Evolutionary conservation across 768 basidiomycete species (phyloP).

Genomic region (Royoungia palumana): DNA sequence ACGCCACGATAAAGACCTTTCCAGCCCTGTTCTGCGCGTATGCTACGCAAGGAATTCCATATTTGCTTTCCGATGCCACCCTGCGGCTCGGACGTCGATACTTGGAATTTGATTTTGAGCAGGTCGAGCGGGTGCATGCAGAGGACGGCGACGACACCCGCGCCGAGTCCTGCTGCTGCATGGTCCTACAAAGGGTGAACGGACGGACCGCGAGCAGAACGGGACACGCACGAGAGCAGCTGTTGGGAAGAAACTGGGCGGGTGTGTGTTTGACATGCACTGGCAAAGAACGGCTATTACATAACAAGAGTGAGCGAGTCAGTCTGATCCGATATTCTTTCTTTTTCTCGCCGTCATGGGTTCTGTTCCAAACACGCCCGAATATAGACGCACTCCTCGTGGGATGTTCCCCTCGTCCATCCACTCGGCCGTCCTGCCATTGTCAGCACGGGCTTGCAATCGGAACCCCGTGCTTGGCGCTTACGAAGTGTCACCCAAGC

Average conservation of each 20-base stretch:
- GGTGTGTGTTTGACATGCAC: conserved; percentile 30
- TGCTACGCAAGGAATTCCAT: conserved; percentile 68
- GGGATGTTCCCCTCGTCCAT: too few species aligned
- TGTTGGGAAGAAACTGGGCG: conserved; percentile 43
- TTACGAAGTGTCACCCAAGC: neutral
- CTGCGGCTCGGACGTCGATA: conserved; percentile 62
- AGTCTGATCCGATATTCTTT: neutral
- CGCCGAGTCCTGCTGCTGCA: conserved; percentile 89
- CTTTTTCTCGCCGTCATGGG: neutral
- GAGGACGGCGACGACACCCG: conserved; percentile 87
- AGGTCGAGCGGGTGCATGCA: conserved; percentile 98
- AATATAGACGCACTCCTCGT: too few species aligned
- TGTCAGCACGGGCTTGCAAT: too few species aligned
- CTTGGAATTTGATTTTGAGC: conserved; percentile 91
- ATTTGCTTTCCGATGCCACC: conserved; percentile 71
- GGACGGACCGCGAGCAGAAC: accelerated
- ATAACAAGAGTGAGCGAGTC: conserved; percentile 3
- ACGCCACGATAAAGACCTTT: conserved; percentile 88
- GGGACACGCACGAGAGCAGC: conserved; percentile 30
- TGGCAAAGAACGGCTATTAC: conserved; percentile 5
- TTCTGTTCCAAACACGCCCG: conserved; percentile 1
- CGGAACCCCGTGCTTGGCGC: neutral
- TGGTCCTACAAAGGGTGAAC: conserved; percentile 66
- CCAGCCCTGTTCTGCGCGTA: conserved; percentile 74
- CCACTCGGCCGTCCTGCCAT: too few species aligned